A percentile compares a stretch with the other conserved stretches of the same genome.
Conservation (phyloP, 441 rosid species). For the Adansonia rubrostipa region DNA sequence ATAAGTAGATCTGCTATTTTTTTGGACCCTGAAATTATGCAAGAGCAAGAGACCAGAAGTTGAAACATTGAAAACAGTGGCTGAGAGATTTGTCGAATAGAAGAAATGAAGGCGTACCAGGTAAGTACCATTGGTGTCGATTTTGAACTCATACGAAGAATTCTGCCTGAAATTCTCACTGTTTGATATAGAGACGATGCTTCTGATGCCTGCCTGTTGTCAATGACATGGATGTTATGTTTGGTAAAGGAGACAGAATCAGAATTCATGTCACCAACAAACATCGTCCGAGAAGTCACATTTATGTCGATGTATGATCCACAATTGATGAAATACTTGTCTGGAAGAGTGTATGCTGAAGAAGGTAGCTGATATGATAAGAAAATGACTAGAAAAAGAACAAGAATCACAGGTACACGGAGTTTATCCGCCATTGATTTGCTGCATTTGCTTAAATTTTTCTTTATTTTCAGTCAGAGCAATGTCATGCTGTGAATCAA, state of each 20-base stretch:
- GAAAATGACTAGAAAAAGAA: conserved; percentile 29
- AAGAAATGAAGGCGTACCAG: conserved; percentile 64
- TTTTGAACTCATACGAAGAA: conserved; percentile 43
- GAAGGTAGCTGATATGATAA: conserved; percentile 14
- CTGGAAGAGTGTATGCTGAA: conserved; percentile 38
- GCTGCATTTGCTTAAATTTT: not conserved
- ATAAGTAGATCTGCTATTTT: conserved; percentile 7
- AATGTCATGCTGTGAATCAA: not conserved
- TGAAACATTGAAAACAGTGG: conserved; percentile 49
- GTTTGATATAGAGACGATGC: conserved; percentile 45
- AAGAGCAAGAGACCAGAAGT: conserved; percentile 43
- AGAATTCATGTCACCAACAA: conserved; percentile 44
- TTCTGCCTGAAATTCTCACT: conserved; percentile 48
- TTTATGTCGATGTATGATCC: conserved; percentile 40
- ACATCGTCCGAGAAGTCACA: conserved; percentile 19
- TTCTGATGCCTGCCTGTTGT: conserved; percentile 18
- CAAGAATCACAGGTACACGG: conserved; percentile 9
- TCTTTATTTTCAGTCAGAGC: not conserved
- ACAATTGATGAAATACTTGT: conserved; percentile 51
- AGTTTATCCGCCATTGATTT: conserved; percentile 25
- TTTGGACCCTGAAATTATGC: conserved; percentile 35
- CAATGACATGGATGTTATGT: conserved; percentile 19
- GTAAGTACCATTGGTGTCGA: conserved; percentile 36
- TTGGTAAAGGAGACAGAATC: conserved; percentile 32
- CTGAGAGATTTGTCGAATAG: conserved; percentile 35